Evolutionary conservation across 805 yeast species (phyloP).

Genomic region (Lipomyces sp.): DNA sequence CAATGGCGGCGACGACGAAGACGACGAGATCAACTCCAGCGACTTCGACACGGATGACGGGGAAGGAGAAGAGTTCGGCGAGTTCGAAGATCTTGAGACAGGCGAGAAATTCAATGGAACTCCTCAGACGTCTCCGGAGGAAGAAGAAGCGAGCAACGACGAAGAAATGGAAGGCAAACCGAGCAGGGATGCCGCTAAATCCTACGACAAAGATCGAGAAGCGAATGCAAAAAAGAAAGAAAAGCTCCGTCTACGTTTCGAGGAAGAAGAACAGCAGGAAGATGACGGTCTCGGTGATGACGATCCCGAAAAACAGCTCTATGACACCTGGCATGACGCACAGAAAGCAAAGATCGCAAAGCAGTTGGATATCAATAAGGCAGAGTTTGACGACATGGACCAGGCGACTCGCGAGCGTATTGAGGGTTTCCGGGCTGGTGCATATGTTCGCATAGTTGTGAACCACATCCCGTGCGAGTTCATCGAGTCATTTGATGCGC

Average conservation of each 20-base stretch:
- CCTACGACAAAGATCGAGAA: constrained; percentile 73
- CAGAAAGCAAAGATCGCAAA: constrained; percentile 97
- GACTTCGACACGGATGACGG: constrained; percentile 53
- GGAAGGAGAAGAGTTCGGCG: constrained; percentile 51
- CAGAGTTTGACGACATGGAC: constrained; percentile 63
- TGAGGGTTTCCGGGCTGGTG: constrained; percentile 91
- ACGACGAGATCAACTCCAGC: constrained; percentile 39
- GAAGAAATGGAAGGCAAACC: constrained; percentile 32
- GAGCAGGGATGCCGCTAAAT: constrained; percentile 29
- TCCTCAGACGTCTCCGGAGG: constrained; percentile 42
- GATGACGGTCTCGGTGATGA: constrained; percentile 57
- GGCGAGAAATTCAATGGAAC: constrained; percentile 38
- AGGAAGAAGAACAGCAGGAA: constrained; percentile 65
- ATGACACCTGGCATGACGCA: constrained; percentile 96
- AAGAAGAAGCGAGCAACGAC: constrained; percentile 36
- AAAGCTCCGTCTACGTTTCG: constrained; percentile 82
- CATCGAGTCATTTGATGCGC: constrained; percentile 79
- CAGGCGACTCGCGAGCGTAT: constrained; percentile 69
- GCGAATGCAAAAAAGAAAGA: constrained; percentile 87
- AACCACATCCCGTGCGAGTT: constrained; percentile 85
- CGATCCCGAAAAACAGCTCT: constrained; percentile 74
- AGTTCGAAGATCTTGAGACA: constrained; percentile 33
- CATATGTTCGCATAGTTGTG: constrained; percentile 86
- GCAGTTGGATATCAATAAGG: constrained; percentile 88
- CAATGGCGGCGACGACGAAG: constrained; percentile 37